Evolutionary conservation across 352 stramenopile species (phyloP).

Genomic region (Globisporangium barbulae): DNA sequence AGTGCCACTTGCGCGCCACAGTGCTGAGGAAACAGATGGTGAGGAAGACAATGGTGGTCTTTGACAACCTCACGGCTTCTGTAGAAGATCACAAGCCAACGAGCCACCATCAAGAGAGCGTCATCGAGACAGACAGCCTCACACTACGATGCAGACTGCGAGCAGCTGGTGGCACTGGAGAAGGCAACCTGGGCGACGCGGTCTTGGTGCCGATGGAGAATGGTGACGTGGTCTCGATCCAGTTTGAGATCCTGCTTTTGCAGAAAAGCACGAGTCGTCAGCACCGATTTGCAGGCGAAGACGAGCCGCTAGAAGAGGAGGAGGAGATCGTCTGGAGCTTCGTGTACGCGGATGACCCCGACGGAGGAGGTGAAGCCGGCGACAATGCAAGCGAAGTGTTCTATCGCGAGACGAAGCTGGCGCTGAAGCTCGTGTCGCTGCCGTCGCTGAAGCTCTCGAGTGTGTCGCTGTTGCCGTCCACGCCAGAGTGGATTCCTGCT

Average conservation of each 20-base stretch:
- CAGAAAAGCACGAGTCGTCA: slow-evolving; percentile 9
- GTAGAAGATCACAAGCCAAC: not conserved
- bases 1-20: slow-evolving; percentile 33
- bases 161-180: not conserved
- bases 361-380: not conserved
- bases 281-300: slow-evolving; percentile 4
- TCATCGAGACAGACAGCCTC: slow-evolving; percentile 21
- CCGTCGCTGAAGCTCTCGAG: slow-evolving; percentile 45
- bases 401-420: slow-evolving; percentile 53
- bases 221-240: slow-evolving; percentile 33
- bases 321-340: slow-evolving; percentile 63
- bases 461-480: slow-evolving; percentile 35
- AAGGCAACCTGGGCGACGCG: not conserved
- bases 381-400: slow-evolving; percentile 24
- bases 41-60: slow-evolving; percentile 39
- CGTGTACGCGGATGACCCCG: slow-evolving; percentile 35
- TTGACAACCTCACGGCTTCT: slow-evolving; percentile 34
- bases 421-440: slow-evolving; percentile 42
- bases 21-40: slow-evolving; percentile 26
- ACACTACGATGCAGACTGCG: slow-evolving; percentile 16
- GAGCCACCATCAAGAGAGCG: not conserved
- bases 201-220: slow-evolving; percentile 25
- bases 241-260: slow-evolving; percentile 35
- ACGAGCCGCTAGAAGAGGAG: slow-evolving; percentile 26
- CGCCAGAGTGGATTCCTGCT: slow-evolving; percentile 13